Evolutionary conservation across 257 asterid genomes (phyloP), one percentile per base, ranked within the genome.

Genomic region (Paulownia fortunei): DNA sequence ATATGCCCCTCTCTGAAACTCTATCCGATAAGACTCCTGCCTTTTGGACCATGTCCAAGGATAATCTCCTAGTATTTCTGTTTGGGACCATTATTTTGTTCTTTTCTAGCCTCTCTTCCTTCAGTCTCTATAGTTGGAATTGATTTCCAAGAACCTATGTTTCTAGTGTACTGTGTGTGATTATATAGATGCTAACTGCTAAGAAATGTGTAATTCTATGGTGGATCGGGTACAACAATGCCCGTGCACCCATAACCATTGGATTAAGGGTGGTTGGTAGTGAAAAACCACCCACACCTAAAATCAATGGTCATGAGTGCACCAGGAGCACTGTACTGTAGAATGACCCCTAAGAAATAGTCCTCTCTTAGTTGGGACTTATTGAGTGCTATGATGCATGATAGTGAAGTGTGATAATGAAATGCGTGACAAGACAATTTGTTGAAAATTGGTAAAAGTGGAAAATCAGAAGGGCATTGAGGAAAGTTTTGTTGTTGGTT

Each of bases 21-120:
- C 56, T 73, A 6, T 76, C 85, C 0, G 72, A 44, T 46, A 79
- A 60, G 46, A 32, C 54, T 32, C 73, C 79, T 34, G 83, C 41
- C 71, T 66, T 82, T 30, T 77, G 88, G 85, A 82, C 71, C 86
- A 84, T 84, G 88, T 86, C 90, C 82, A 86, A 77, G 30, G 90
- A 86, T n/a, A 84, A 8, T 39, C 90, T 74, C 82, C 88, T 77
- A 0, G 79, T 84, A 58, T 23, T 82, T 65, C 88, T 84, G 67
- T 77, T 86, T 60, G 85, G 73, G 42, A 76, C 3, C 90, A 86
- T 84, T 65, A 6, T 76, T 16, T 19, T 46, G 24, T 76, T 76
- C 30, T 46, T 34, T 63, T 9, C 54, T 39, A 5, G 39, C 39
- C 26, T 19, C 2, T 6, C 2, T 12, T 71, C 7, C 42, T 13